Conservation (phyloP, 345 rosid species). For the Brassica incana region DNA sequence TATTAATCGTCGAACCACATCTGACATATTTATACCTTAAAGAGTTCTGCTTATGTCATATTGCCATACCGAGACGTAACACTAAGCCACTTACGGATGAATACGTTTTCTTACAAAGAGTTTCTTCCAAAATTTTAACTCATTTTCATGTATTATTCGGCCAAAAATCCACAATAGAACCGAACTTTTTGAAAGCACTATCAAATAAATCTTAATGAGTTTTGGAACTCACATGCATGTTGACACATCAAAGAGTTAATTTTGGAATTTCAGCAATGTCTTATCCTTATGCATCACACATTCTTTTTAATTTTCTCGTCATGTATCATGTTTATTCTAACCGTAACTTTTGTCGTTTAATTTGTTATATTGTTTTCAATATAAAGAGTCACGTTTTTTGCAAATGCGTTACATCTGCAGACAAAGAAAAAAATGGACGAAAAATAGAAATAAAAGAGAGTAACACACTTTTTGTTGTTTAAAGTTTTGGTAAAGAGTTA, state of each 20-base stretch:
- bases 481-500: conserved; percentile 1
- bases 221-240: background rate
- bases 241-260: background rate
- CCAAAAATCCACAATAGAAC: conserved; percentile 24
- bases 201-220: background rate
- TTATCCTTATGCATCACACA: conserved; percentile 19
- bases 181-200: conserved; percentile 1
- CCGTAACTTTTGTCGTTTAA: conserved; percentile 29
- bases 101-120: conserved; percentile 21
- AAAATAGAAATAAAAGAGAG: background rate
- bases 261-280: conserved; percentile 14
- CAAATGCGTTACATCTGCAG: conserved; percentile 15
- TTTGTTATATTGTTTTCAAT: background rate
- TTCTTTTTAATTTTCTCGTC: background rate
- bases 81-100: conserved; percentile 26
- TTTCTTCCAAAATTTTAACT: conserved; percentile 32
- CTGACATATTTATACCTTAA: background rate
- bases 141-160: conserved; percentile 20
- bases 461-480: background rate
- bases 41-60: conserved; percentile 20
- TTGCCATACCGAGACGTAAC: conserved; percentile 21
- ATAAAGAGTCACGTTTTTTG: conserved; percentile 17
- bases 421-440: conserved; percentile 9
- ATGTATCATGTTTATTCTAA: conserved; percentile 17
- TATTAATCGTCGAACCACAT: background rate